Base-by-base conservation (phyloP, 1,284 basidiomycete genomes). In the Ceratobasidium sp. region DNA sequence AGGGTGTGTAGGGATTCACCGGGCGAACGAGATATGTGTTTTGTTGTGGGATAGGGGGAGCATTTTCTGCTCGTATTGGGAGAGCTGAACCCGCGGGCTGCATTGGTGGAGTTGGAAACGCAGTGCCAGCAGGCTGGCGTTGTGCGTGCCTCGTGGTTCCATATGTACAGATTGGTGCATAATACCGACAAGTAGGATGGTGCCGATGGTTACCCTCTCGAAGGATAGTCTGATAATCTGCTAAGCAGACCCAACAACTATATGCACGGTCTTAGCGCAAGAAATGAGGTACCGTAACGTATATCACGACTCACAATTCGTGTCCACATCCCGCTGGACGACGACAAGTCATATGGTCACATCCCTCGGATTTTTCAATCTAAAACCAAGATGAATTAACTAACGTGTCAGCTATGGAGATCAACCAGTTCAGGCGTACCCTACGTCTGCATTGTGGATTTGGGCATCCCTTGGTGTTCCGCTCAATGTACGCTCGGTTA, bases 271-370 rank as follows among this genome's bases (percentile, higher is more conserved):
- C 38, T n/a, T n/a, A n/a, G n/a, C n/a, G n/a, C n/a, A n/a, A n/a
- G n/a, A 22, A 10, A 5, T 10, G 13, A 5, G 57, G 32, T 20
- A 53, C n/a, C 62, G 22, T 1, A n/a, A n/a, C 20, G 20, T 25
- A 35, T 25, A 56, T 10, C 17, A 5, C 17, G 54, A 25, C 69
- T 43, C 29, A 70, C 69, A 70, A 70, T 29, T 70, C 53, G 12
- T 60, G 58, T 8, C 58, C 58, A 29, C 69, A 70, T 15, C 69
- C 69, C 8, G 17, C 57, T 1, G 69, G 69, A 25, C 29, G 69
- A 15, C 58, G 57, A 38, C 69, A 70, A 13, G 69, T 70, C 69
- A 70, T 70, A 32, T 70, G 69, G 32, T 70, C 69, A 47, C 69
- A 70, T 17, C 69, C 69, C 1, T 64, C 49, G 12, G 13, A 15